Base-by-base conservation (phyloP, 176 grass and related monocot species). In the Oryza australiensis region DNA sequence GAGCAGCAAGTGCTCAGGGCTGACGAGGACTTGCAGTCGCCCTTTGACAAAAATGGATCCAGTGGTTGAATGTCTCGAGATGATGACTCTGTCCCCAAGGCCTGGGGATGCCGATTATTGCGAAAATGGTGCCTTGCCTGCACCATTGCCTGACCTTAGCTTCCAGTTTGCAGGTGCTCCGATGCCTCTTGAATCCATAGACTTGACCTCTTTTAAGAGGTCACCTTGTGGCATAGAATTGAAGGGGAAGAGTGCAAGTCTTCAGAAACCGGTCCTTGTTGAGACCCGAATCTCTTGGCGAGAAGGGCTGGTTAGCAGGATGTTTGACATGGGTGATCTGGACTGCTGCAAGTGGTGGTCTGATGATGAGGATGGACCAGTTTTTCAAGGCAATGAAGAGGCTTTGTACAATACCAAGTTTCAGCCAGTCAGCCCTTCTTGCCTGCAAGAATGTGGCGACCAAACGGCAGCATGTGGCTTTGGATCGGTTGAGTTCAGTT, bases 291-390 rank as follows among this genome's bases (percentile, higher is more conserved):
- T 99, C 66, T 95, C 97, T 68, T 99, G 97, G 93, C 80, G 91
- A 76, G 97, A 99, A 69, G 97, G 97, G 30, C 67, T 96, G 29
- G 87, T 90, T 65, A 99, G 97, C 72, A 89, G 97, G 79, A 99
- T 99, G 35, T 96, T 96, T 76, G 93, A 99, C 68, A 84, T 92
- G 26, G 91, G 91, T 16, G 90, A 94, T 11, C 65, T 89, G 73
- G 93, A 96, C 62, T 90, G 87, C 64, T 92, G 79, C 85, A 87
- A 70, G 80, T 94, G 91, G 89, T 48, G 90, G 62, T 99, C 97
- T 22, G 97, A 99, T 67, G 93, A 91, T 30, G 96, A 99, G 62
- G 90, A 91, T 29, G 84, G 75, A 15, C 37, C 84, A 15, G 9
- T 38, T 69, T 18, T 66, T 70, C 34, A 12, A 9, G 76, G 45